Base-by-base conservation (phyloP, 306 rosid species). In the Dalbergia oliveri region DNA sequence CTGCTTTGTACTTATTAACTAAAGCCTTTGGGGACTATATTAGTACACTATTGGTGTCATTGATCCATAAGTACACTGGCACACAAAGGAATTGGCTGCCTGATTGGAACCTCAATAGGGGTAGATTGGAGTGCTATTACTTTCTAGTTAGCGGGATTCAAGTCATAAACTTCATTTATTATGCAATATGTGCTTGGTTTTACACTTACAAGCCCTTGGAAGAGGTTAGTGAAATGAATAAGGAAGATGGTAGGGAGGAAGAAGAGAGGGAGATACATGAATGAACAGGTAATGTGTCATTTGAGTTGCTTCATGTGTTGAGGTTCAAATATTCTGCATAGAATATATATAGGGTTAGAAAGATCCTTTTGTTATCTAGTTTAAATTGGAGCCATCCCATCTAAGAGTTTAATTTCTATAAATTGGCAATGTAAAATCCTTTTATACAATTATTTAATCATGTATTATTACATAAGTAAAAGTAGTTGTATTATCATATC, bases 71-170 rank as follows among this genome's bases (percentile, higher is more conserved):
- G 11, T 87, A 84, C 6, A 79, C 72, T 7, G 93, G 88, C 6
- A 58, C n/a, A 3, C 64, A 84, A 6, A 61, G 61, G n/a, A 94
- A 94, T 63, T 92, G 97, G 98, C 50, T 94, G 0, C 97, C 98
- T 8, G 87, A 92, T 82, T 77, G 97, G 80, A 92, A 94, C 77
- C 84, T 92, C 5, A 90, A 90, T 23, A 86, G 89, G 77, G 98
- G 98, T 13, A 89, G 86, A 65, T 56, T 92, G 70, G 94, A 92
- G 18, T 78, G 72, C 50, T 94, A 86, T 65, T 94, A 90, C 76
- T 90, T 79, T 73, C 87, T 94, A 69, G 86, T 84, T 39, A 79
- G 83, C 50, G 97, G 93, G 67, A 80, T 92, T 70, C 97, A 92
- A 73, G 88, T 80, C 8, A 15, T 90, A 18, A 90, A 92, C 76